These are phyloP conservation scores for Debaryomyces coudertii DNA, from an alignment of 1,139 yeast genomes.

Conservation along the genomic window DNA sequence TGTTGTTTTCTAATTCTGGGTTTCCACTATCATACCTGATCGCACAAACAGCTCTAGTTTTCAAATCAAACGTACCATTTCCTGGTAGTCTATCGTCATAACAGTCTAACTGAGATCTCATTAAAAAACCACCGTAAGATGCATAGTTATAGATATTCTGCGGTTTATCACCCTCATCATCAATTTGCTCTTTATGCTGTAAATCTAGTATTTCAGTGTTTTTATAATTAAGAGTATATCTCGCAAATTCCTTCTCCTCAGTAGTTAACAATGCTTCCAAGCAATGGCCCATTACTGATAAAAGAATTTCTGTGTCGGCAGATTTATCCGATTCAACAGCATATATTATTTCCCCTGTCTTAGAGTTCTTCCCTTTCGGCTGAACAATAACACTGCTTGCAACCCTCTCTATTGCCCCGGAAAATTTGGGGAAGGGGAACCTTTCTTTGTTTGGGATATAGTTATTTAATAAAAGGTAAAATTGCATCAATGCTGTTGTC, in stretches of 20 bases:
- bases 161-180: conserved; percentile 22
- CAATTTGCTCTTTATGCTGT: conserved; percentile 13
- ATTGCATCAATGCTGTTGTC: conserved; percentile 74
- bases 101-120: conserved; percentile 93
- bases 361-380: conserved; percentile 33
- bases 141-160: conserved; percentile 69
- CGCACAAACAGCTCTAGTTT: conserved; percentile 88
- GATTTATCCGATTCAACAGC: conserved; percentile 76
- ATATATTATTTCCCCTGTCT: conserved; percentile 40
- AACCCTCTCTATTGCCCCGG: conserved; percentile 31
- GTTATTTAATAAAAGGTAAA: conserved; percentile 73
- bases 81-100: conserved; percentile 79
- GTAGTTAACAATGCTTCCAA: conserved; percentile 75
- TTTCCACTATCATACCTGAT: conserved; percentile 77
- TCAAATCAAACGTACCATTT: conserved; percentile 88
- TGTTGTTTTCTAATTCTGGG: conserved; percentile 55
- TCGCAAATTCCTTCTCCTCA: conserved; percentile 50
- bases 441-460: conserved; percentile 29
- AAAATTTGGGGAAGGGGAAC: conserved; percentile 41
- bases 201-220: conserved; percentile 8
- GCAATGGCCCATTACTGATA: conserved; percentile 79
- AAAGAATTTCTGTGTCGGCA: conserved; percentile 65
- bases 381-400: conserved; percentile 49
- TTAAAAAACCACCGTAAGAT: conserved; percentile 63
- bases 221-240: conserved; percentile 24